phyloP scores from a whole-genome alignment of 257 asterid species.

The Solanum microdontum region DNA sequence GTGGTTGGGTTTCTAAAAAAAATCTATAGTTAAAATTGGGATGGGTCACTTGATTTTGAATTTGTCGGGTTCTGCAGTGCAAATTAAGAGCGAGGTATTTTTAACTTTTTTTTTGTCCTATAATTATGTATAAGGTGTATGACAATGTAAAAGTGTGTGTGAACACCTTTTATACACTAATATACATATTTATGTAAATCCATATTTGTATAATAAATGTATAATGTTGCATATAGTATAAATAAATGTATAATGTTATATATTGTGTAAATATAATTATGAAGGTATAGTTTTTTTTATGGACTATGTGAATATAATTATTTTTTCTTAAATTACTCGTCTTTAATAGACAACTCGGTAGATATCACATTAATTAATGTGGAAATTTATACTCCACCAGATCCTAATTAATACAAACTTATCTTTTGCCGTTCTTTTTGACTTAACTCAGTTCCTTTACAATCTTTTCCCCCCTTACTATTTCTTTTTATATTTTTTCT shows the following conservation, averaged over 20 bases:
- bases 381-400: not conserved
- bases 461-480: accelerated
- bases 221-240: not conserved
- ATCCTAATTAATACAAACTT: not conserved
- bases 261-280: too few species aligned
- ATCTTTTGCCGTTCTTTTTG: not conserved
- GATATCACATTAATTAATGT: not conserved
- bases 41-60: not conserved
- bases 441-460: not conserved
- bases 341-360: not conserved
- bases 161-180: too few species aligned
- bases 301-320: not conserved
- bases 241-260: not conserved
- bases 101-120: too few species aligned
- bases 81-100: not conserved
- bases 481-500: too few species aligned
- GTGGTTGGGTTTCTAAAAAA: not conserved
- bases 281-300: not conserved
- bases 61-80: not conserved
- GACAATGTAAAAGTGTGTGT: not conserved
- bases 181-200: not conserved
- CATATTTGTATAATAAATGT: not conserved
- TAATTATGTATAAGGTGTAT: not conserved
- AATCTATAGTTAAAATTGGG: not conserved
- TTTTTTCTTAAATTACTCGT: not conserved